Evolutionary conservation across 106 monocot genomes (phyloP), one percentile per base, ranked within the genome.

Genomic region (Dactylorhiza incarnata): DNA sequence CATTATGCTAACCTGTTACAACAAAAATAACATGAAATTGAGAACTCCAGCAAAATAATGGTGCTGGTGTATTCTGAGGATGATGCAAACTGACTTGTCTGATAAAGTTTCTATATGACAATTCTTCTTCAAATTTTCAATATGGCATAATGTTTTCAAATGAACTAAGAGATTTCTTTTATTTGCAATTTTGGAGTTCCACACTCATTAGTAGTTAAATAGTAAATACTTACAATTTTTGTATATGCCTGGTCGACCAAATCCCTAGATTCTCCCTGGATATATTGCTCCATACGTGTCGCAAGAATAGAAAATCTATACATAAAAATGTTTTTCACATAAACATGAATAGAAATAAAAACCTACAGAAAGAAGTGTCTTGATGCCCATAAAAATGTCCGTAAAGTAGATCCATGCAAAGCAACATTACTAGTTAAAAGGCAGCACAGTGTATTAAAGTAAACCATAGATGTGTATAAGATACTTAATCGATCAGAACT

Each of bases 211-310:
- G 45, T 48, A 10, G 7, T n/a, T 22, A 20, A 45, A 52, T 6
- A 8, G 8, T 20, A n/a, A 73, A n/a, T 69, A 78, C 91, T 91
- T 78, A 99, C 97, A 80, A 94, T 85, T 89, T 99, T 99, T 59
- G 83, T 86, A 70, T 94, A 99, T 61, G 97, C 84, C 75, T 91
- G 91, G 47, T 99, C 97, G 74, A 99, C 87, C 76, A 99, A 86
- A 79, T 99, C 97, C 84, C 97, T 86, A 6, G 89, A 89, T 5
- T 88, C 84, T n/a, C 97, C 97, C 67, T 94, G 94, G 59, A 94
- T 86, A 48, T 91, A 99, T 82, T 91, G 93, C 76, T 99, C 97
- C 97, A 99, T 94, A 12, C 91, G 89, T 68, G 87, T 88, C 59
- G 97, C 97, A 74, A 99, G 91, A 70, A 77, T 62, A 70, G 94